Evolutionary conservation across 305 asterid genomes (phyloP).

Genomic region (Fraxinus xanthoxyloides): DNA sequence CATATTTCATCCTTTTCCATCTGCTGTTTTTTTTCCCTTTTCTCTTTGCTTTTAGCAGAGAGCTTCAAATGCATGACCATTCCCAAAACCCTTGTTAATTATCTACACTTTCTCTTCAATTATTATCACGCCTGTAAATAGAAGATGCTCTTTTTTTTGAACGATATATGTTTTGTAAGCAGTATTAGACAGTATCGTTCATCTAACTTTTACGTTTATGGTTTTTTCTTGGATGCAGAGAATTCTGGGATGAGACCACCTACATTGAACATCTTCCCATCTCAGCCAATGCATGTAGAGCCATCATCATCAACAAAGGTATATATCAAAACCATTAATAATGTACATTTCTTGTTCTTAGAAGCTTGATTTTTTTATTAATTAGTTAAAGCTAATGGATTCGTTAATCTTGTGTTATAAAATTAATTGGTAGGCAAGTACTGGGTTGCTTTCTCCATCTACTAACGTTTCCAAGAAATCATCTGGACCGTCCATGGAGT

Average conservation of each 20-base stretch:
- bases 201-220: neutral
- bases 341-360: neutral
- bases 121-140: neutral
- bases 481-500: slow-evolving; percentile 74
- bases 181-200: neutral
- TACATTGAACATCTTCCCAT: slow-evolving; percentile 85
- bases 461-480: slow-evolving; percentile 67
- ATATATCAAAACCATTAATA: neutral
- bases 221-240: slow-evolving; percentile 42
- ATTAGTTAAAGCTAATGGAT: slow-evolving; percentile 20
- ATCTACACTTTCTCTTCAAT: neutral
- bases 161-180: neutral
- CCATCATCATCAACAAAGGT: slow-evolving; percentile 66
- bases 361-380: neutral
- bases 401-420: slow-evolving; percentile 23
- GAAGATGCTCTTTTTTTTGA: neutral
- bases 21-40: neutral
- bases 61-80: slow-evolving; percentile 23
- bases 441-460: slow-evolving; percentile 51
- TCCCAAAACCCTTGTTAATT: neutral
- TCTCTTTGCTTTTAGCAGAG: neutral
- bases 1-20: slow-evolving; percentile 7
- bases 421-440: slow-evolving; percentile 48
- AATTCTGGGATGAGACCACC: slow-evolving; percentile 79
- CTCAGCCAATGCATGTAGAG: slow-evolving; percentile 94